Evolutionary conservation across 805 yeast genomes (phyloP).

Genomic region (Cyberlindnera maclurae): DNA sequence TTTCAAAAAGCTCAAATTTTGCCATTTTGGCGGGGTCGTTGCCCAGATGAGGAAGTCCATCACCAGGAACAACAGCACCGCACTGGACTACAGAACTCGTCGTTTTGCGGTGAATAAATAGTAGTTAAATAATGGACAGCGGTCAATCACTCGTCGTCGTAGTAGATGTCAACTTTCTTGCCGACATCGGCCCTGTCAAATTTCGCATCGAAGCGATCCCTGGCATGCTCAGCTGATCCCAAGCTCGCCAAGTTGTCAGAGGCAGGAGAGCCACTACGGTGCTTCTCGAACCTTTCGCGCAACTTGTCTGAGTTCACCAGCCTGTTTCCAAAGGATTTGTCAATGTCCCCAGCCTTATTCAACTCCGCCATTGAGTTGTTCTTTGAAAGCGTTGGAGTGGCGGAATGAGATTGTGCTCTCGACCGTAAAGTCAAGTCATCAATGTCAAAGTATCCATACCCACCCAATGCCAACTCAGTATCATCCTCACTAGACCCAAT

Average conservation of each 20-base stretch:
- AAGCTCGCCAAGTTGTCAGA: background rate
- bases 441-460: slow-evolving; percentile 73
- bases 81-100: no score
- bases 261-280: slow-evolving; percentile 1
- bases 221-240: slow-evolving; percentile 1
- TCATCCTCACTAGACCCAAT: slow-evolving; percentile 22
- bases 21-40: no score
- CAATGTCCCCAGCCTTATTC: slow-evolving; percentile 7
- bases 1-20: no score
- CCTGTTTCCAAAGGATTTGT: slow-evolving; percentile 17
- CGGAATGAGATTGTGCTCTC: slow-evolving; percentile 32
- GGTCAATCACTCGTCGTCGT: slow-evolving; percentile 9
- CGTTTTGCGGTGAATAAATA: no score
- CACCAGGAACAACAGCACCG: no score
- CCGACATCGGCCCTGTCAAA: slow-evolving; percentile 36
- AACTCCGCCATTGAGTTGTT: slow-evolving; percentile 6
- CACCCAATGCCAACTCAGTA: slow-evolving; percentile 44
- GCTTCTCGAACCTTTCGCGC: slow-evolving; percentile 19
- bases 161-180: slow-evolving; percentile 25
- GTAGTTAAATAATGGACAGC: no score
- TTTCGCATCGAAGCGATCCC: slow-evolving; percentile 29
- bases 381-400: slow-evolving; percentile 17
- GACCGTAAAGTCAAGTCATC: slow-evolving; percentile 59
- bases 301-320: slow-evolving; percentile 13
- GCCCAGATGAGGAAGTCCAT: no score